phyloP scores from a whole-genome alignment of 2,329 filamentous ascomycete species.

The Westerdykella aurantiaca region DNA sequence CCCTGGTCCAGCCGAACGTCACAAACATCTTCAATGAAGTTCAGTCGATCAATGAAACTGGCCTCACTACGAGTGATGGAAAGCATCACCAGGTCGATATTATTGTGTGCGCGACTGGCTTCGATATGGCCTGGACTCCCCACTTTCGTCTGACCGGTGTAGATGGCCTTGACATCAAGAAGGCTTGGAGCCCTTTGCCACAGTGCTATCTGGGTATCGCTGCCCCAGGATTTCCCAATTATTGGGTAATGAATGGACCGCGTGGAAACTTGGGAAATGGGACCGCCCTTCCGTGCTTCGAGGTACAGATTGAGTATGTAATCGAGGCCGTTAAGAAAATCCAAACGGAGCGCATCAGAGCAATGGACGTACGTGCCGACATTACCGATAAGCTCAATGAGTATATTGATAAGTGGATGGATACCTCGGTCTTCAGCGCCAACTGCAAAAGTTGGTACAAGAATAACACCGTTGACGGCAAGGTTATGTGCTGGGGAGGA shows the following conservation, averaged over 20 bases:
- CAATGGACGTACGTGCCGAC: conserved; percentile 2
- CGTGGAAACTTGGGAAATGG: conserved; percentile 4
- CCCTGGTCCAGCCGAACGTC: conserved; percentile 39
- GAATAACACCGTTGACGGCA: conserved; percentile 6
- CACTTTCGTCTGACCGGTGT: conserved; percentile 36
- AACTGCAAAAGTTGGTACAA: conserved; percentile 7
- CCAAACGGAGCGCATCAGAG: conserved; percentile 3
- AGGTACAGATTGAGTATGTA: conserved; percentile 5
- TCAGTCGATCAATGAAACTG: conserved; percentile 31
- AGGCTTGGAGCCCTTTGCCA: conserved; percentile 33
- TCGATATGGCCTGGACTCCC: conserved; percentile 37
- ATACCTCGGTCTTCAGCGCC: conserved; percentile 1
- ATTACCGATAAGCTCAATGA: conserved; percentile 3
- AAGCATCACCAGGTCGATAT: conserved; percentile 37
- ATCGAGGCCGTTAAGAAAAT: conserved; percentile 4
- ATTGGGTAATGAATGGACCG: conserved; percentile 10
- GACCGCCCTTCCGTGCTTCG: conserved; percentile 3
- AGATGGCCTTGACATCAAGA: conserved; percentile 22
- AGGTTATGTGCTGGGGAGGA: conserved; percentile 6
- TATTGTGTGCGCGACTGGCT: conserved; percentile 44
- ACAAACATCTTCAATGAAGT: conserved; percentile 35
- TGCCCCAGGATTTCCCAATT: conserved; percentile 23
- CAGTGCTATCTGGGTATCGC: conserved; percentile 22
- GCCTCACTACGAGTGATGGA: conserved; percentile 39
- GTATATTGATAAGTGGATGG: conserved; percentile 5